Base-by-base conservation (phyloP, 306 rosid species). In the Begonia masoniana region DNA sequence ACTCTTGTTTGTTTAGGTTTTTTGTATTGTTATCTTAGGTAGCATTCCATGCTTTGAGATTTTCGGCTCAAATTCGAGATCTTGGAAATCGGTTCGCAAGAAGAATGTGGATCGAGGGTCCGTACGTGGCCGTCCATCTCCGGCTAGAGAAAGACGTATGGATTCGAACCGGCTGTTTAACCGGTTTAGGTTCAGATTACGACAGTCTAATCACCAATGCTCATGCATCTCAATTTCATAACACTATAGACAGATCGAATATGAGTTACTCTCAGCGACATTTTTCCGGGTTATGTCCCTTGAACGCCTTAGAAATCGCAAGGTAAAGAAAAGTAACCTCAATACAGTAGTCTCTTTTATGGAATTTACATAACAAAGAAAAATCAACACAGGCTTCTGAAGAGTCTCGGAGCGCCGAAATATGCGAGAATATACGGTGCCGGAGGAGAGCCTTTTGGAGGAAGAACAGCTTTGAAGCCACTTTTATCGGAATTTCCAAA, bases 41-140 rank as follows among this genome's bases (percentile, higher is more conserved):
- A 19, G 79, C 79, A 10, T 79, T 79, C 55, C 79, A 79, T 66
- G 82, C 85, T 19, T 57, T 79, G 15, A 71, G 68, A 61, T 75
- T 63, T 47, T 66, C 82, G 55, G 65, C 74, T 9, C 79, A 77
- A n/a, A 69, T 79, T 66, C 62, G 39, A 19, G 70, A 72, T 45
- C 66, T 79, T 5, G 85, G 85, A 39, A 56, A 64, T 41, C 61
- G 41, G 62, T 64, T 79, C 9, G 76, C 75, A 6, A 69, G 55
- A 57, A 72, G 85, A 69, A 75, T 72, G 79, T 75, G 85, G 82
- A 79, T 76, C 50, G 82, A 79, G 54, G 82, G 85, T 16, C 82
- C 79, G 7, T 79, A 72, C 55, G 64, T 76, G 46, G 77, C 79
- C 10, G 56, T 79, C 50, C 79, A 76, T 67, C 82, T 79, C 70